These are phyloP conservation scores for Lasiodiplodia citricola DNA, from an alignment of 2,329 filamentous ascomycete genomes.

Conservation along the genomic window DNA sequence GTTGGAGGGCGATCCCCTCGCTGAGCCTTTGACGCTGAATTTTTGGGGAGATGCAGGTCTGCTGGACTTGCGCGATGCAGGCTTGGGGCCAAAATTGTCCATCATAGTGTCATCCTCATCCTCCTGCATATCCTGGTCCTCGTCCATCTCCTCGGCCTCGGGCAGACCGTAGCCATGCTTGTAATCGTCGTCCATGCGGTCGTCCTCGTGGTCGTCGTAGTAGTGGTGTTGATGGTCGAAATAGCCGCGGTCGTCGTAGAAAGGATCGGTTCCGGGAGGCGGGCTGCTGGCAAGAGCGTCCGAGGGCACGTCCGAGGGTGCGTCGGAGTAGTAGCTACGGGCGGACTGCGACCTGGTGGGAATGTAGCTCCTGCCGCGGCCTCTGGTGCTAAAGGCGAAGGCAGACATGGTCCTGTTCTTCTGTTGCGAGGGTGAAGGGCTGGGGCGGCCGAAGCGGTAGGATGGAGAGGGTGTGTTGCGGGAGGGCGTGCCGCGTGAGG, in stretches of 20 bases:
- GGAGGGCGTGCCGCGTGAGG: constrained; percentile 47
- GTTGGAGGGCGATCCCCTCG: constrained; percentile 30
- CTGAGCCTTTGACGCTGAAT: constrained; percentile 47
- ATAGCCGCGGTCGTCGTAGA: constrained; percentile 26
- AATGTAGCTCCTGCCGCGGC: constrained; percentile 23
- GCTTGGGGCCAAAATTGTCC: constrained; percentile 25
- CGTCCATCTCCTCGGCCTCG: constrained; percentile 32
- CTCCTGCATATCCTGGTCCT: constrained; percentile 34
- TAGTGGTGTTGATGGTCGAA: constrained; percentile 31
- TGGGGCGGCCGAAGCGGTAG: constrained; percentile 24
- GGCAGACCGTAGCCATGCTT: constrained; percentile 8
- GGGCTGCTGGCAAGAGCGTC: constrained; percentile 35
- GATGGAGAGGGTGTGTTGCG: constrained; percentile 28
- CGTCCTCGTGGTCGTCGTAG: constrained; percentile 42
- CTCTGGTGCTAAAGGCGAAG: constrained; percentile 8
- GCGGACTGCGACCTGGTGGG: constrained; percentile 25
- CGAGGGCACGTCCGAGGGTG: constrained; percentile 15
- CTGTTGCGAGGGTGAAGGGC: constrained; percentile 24
- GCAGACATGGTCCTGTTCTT: constrained; percentile 21
- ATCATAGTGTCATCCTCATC: constrained; percentile 46
- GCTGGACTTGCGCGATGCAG: constrained; percentile 23
- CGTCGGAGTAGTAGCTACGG: constrained; percentile 28
- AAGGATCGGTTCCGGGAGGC: constrained; percentile 36
- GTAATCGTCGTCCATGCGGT: constrained; percentile 19
- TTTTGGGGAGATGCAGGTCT: constrained; percentile 32